Percentiles rank a stretch among this genome's conserved stretches.
Evolutionary conservation across 2,329 filamentous ascomycete species (phyloP).

Genomic region (Rhynchosporium secalis): DNA sequence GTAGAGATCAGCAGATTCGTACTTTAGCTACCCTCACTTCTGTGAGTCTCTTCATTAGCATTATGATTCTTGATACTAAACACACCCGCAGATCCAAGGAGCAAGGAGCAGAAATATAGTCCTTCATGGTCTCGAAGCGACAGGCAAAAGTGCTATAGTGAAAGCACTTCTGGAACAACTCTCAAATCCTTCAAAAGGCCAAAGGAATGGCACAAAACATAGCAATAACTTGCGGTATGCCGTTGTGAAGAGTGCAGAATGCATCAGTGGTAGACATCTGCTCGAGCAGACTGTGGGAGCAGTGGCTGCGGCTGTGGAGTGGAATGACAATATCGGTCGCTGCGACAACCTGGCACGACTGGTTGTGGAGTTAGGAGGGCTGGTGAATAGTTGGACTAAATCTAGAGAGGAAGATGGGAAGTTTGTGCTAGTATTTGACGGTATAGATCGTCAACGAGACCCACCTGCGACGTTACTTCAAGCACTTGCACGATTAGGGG

Average conservation of each 20-base stretch:
- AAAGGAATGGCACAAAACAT: constrained; percentile 20
- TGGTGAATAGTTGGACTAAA: constrained; percentile 47
- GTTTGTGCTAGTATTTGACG: constrained; percentile 85
- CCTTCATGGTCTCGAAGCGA: constrained; percentile 80
- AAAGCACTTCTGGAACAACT: constrained; percentile 58
- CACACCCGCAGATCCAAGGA: constrained; percentile 17
- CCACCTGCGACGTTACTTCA: constrained; percentile 75
- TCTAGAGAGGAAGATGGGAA: constrained; percentile 43
- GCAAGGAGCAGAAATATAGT: constrained; percentile 58
- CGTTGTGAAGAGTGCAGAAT: constrained; percentile 70
- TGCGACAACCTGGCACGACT: constrained; percentile 83
- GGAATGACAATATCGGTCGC: constrained; percentile 53
- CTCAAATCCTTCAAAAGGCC: constrained; percentile 18
- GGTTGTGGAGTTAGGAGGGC: constrained; percentile 66
- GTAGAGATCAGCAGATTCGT: constrained; percentile 59
- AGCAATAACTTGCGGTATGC: constrained; percentile 55
- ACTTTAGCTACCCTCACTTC: constrained; percentile 55
- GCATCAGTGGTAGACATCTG: constrained; percentile 75
- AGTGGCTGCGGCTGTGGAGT: constrained; percentile 54
- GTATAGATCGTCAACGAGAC: constrained; percentile 81
- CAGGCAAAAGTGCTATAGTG: constrained; percentile 78
- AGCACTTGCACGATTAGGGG: constrained; percentile 77
- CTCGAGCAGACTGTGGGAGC: constrained; percentile 68
- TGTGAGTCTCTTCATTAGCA: constrained; percentile 34
- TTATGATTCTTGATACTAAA: not conserved